phyloP scores from a whole-genome alignment of 1,284 basidiomycete species.

The Ustilago curta region DNA sequence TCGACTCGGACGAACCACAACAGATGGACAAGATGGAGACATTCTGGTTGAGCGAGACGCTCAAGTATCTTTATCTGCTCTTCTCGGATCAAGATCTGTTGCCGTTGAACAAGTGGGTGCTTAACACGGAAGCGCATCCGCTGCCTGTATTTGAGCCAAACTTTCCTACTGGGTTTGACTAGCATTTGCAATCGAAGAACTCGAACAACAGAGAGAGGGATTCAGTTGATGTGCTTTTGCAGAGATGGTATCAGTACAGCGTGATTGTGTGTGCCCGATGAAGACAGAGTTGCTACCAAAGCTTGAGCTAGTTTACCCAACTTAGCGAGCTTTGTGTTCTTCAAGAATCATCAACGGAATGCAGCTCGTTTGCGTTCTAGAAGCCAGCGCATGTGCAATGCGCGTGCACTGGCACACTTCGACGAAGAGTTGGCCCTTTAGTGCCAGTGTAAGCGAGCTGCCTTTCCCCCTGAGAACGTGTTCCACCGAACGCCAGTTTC shows the following conservation, averaged over 20 bases:
- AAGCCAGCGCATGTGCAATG: too few species aligned
- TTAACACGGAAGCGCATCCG: conserved; percentile 77
- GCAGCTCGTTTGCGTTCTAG: too few species aligned
- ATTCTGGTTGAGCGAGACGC: conserved; percentile 79
- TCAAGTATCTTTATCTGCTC: conserved; percentile 92
- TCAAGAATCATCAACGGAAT: too few species aligned
- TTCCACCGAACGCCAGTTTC: not conserved
- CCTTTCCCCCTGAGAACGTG: conserved; percentile 31
- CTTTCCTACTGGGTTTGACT: conserved; percentile 51
- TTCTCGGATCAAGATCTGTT: conserved; percentile 80
- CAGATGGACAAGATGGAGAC: conserved; percentile 94
- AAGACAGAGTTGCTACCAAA: too few species aligned
- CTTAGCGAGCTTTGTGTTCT: too few species aligned
- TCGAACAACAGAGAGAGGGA: too few species aligned
- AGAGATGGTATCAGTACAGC: too few species aligned
- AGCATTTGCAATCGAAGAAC: not conserved
- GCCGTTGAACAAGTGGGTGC: conserved; percentile 80
- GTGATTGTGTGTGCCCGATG: too few species aligned
- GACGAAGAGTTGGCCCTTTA: too few species aligned
- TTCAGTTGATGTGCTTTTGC: not conserved
- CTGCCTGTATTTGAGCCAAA: conserved; percentile 62
- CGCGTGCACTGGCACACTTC: too few species aligned
- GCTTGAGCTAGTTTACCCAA: too few species aligned
- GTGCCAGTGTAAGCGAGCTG: conserved; percentile 8
- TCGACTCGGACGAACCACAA: conserved; percentile 74